Base-by-base conservation (phyloP, 208 protist genomes). In the Trypanosoma rangeli region DNA sequence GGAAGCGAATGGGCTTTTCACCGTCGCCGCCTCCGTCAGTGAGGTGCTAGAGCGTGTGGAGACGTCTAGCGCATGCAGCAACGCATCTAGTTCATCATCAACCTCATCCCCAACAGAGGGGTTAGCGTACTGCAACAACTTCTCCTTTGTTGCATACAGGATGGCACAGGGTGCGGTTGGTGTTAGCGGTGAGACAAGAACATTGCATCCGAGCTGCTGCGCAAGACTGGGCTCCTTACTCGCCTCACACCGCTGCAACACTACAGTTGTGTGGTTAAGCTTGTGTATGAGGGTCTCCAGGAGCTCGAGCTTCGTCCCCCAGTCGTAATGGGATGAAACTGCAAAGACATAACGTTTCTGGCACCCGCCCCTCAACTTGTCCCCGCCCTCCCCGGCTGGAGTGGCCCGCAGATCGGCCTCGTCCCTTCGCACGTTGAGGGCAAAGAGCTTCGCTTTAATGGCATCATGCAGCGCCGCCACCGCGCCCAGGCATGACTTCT, bases 251-350 rank as follows among this genome's bases (percentile, higher is more conserved):
- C 24, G 7, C 20, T 28, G 46, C 13, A 90, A 73, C 28, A 86
- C 66, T 3, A 89, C 57, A 22, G 63, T 76, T 24, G 72, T 56
- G 20, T 76, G 33, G 50, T 68, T 65, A 16, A 86, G 63, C 10
- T 54, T 60, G 24, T 63, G 70, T 50, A 70, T 70, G 46, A 80
- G 42, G 9, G 69, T 52, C 29, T 24, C 24, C 59, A 49, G 22
- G 74, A 73, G 59, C n/a, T 70, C 35, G 35, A 10, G n/a, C 64
- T 80, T 76, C 4, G 29, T 68, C 13, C 52, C 49, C 31, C 48
- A 42, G 10, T 37, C 28, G 55, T 86, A 90, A 4, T 56, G 24
- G 0, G 82, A 56, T 15, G 85, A 90, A 5, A 90, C 48, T 4
- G 82, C 82, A 44, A 87, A 87, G 58, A 75, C 55, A 13, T 42